Evolutionary conservation across 768 basidiomycete genomes (phyloP).

Genomic region (Suillus ampliporus): DNA sequence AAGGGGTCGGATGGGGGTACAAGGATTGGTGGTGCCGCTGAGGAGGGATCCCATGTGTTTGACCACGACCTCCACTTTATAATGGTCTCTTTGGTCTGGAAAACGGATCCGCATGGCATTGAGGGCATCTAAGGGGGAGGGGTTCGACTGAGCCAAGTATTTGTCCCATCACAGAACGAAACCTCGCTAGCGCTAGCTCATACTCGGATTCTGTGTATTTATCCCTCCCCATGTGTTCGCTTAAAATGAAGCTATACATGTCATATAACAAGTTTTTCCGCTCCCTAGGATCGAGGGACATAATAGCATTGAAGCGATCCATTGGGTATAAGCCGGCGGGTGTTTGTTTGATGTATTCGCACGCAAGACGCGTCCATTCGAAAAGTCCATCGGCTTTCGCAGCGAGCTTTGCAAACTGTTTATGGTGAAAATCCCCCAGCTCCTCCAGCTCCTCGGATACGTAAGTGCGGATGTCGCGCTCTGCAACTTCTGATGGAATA

Average conservation of each 20-base stretch:
- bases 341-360: background rate
- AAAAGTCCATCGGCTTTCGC: conserved; percentile 11
- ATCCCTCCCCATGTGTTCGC: background rate
- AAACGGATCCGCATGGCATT: conserved; percentile 1
- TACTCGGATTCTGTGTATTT: background rate
- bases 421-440: background rate
- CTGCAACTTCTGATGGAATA: background rate
- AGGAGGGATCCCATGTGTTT: conserved; percentile 12
- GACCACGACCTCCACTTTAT: background rate
- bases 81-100: background rate
- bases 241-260: background rate
- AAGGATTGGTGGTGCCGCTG: conserved; percentile 3
- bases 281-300: background rate
- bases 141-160: conserved; percentile 6
- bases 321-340: background rate
- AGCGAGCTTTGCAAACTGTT: background rate
- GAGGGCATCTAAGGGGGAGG: background rate
- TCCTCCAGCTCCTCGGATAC: background rate
- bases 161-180: conserved; percentile 12
- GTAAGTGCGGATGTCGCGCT: background rate
- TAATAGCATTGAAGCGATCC: conserved; percentile 5
- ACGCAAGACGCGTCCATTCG: conserved; percentile 17
- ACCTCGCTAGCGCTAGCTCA: background rate
- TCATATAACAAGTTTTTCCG: background rate
- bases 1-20: conserved; percentile 19